Percentiles rank a stretch among this genome's conserved stretches.
These are phyloP conservation scores for Nephelium lappaceum DNA, from an alignment of 345 rosid species.

Conservation along the genomic window DNA sequence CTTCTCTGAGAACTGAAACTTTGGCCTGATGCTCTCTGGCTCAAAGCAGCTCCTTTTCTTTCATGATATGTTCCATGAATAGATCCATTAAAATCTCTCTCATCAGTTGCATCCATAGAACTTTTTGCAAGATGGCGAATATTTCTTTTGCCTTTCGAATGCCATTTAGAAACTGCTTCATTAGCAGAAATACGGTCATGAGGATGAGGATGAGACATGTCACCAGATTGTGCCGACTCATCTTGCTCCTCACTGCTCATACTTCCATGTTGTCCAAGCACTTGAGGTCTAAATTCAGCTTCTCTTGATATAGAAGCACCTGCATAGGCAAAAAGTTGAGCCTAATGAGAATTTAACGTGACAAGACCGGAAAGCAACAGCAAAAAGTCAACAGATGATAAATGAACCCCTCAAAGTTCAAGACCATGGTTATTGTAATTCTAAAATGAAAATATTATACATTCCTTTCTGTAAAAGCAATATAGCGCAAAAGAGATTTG, in stretches of 20 bases:
- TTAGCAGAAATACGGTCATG: constrained; percentile 46
- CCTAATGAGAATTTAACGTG: constrained; percentile 8
- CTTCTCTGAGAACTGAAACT: constrained; percentile 37
- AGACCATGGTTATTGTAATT: neutral
- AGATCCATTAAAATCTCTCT: constrained; percentile 35
- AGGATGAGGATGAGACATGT: constrained; percentile 49
- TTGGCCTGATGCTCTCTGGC: constrained; percentile 47
- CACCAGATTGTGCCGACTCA: constrained; percentile 74
- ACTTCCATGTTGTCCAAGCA: constrained; percentile 59
- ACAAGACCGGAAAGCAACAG: constrained; percentile 3
- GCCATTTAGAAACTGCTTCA: constrained; percentile 91
- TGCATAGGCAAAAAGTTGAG: constrained; percentile 19
- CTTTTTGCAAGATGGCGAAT: constrained; percentile 63
- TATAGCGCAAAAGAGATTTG: neutral
- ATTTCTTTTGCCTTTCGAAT: constrained; percentile 85
- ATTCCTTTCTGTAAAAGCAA: neutral
- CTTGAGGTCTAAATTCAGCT: constrained; percentile 38
- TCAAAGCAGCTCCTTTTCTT: constrained; percentile 40
- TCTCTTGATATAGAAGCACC: constrained; percentile 39
- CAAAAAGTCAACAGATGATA: neutral
- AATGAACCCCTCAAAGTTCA: neutral
- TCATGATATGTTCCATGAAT: constrained; percentile 46
- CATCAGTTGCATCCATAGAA: constrained; percentile 41
- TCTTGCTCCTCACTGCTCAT: constrained; percentile 75
- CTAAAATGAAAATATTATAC: neutral